These are phyloP conservation scores for Kwoniella bestiolae DNA, from an alignment of 768 basidiomycete species.

Conservation along the genomic window DNA sequence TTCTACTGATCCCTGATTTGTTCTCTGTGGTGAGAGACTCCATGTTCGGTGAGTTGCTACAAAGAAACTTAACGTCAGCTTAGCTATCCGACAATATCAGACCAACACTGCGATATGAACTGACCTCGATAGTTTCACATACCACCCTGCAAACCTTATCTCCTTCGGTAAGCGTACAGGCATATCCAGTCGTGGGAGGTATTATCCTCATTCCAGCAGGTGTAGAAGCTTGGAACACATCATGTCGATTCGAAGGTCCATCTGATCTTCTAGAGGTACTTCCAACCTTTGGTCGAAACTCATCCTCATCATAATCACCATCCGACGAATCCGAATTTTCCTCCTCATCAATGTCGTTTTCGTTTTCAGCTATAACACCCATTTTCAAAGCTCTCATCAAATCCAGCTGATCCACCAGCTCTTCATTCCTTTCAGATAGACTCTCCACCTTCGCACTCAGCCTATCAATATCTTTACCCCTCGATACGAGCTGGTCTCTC, in stretches of 20 bases:
- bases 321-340: slow-evolving; percentile 8
- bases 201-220: not conserved
- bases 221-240: not conserved
- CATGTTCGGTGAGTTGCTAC: slow-evolving; percentile 21
- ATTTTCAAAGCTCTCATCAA: slow-evolving; percentile 35
- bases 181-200: slow-evolving; percentile 4
- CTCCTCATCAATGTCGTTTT: slow-evolving; percentile 17
- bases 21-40: slow-evolving; percentile 8
- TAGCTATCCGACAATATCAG: no score
- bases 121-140: slow-evolving; percentile 25
- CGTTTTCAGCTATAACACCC: slow-evolving; percentile 35
- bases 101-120: no score
- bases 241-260: no score
- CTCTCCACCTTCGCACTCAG: not conserved
- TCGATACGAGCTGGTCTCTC: not conserved
- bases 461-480: slow-evolving; percentile 9
- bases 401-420: slow-evolving; percentile 30
- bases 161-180: slow-evolving; percentile 18
- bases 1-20: not conserved
- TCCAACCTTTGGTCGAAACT: not conserved
- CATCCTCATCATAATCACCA: not conserved
- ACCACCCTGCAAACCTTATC: slow-evolving; percentile 17
- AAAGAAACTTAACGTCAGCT: no score
- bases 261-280: not conserved
- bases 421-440: slow-evolving; percentile 38